Evolutionary conservation across 2,329 filamentous ascomycete genomes (phyloP).

Genomic region (Fusarium nematophilum): DNA sequence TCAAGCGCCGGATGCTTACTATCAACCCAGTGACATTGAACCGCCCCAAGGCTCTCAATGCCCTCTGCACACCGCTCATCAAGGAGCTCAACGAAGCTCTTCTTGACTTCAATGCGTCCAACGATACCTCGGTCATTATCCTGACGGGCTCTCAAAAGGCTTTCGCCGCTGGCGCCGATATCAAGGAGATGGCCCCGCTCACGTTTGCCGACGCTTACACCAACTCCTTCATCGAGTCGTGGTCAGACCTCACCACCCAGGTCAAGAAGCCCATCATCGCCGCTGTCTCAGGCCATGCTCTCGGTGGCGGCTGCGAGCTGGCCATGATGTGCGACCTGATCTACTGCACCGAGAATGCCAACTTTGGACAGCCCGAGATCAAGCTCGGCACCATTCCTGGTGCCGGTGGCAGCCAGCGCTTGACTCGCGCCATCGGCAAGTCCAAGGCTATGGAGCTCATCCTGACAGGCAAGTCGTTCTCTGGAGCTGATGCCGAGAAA

Average conservation of each 20-base stretch:
- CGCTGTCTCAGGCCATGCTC: slow-evolving; percentile 92
- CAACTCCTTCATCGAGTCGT: slow-evolving; percentile 92
- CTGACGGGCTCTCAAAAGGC: slow-evolving; percentile 90
- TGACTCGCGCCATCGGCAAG: slow-evolving; percentile 87
- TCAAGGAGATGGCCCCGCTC: slow-evolving; percentile 97
- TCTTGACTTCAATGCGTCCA: slow-evolving; percentile 74
- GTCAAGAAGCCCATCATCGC: slow-evolving; percentile 95
- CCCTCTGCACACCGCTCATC: slow-evolving; percentile 91
- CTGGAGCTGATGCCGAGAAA: slow-evolving; percentile 82
- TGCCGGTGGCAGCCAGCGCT: slow-evolving; percentile 88
- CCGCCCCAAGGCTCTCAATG: slow-evolving; percentile 95
- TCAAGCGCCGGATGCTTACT: neutral
- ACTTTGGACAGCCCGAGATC: slow-evolving; percentile 97
- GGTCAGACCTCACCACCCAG: slow-evolving; percentile 85
- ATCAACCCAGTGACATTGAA: slow-evolving; percentile 80
- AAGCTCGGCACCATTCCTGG: slow-evolving; percentile 94
- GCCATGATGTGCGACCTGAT: slow-evolving; percentile 98
- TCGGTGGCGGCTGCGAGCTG: slow-evolving; percentile 95
- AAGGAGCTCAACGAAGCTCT: slow-evolving; percentile 87
- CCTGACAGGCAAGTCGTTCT: slow-evolving; percentile 86
- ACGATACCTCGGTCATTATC: slow-evolving; percentile 79
- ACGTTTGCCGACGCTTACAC: slow-evolving; percentile 91
- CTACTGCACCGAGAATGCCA: slow-evolving; percentile 87
- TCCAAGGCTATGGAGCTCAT: slow-evolving; percentile 91
- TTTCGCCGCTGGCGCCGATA: slow-evolving; percentile 96